Evolutionary conservation across 495 filamentous ascomycete species (phyloP), one percentile per base, ranked within the genome.

Genomic region (Xylaria acuta): DNA sequence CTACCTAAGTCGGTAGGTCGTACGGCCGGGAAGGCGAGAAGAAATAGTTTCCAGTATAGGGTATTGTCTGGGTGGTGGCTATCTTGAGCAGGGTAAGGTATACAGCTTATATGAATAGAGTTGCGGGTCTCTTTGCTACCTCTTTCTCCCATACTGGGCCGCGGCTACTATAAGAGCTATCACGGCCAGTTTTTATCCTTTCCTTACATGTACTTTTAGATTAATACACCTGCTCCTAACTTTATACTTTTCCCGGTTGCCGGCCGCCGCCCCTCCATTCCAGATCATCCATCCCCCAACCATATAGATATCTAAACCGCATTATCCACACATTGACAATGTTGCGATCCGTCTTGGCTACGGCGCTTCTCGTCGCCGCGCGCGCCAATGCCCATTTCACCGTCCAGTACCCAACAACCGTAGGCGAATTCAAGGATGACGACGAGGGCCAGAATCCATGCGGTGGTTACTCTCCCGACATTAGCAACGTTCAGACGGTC

Each of bases 401-500:
- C 11, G 76, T 89, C 54, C 70, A 80, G 65, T 78, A 79, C 62
- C 87, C 87, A 6, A 38, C 76, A 0, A 75, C 81, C 22, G 80
- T 87, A 51, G 85, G 85, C 40, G 47, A 53, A 4, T 87, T 88
- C 76, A 73, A 83, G 41, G 86, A 88, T 36, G 72, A 77, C n/a
- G 56, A 79, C 18, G 82, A 87, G 69, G 70, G 30, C 67, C 75
- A 71, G 4, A 74, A 71, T 0, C 87, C 86, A 8, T 89, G 87
- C 72, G 87, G 87, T 59, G 83, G 86, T 59, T 81, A 84, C 73
- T 71, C 71, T 0, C 76, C 82, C 54, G 74, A 81, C 58, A 81
- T 87, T 54, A 47, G 71, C 60, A 62, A 72, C n/a, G 76, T 80
- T 56, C 75, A 77, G 6, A 59, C 79, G 3, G 83, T 79, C 32